phyloP scores from a whole-genome alignment of 345 rosid species.

The Eucalyptus shirleyi region DNA sequence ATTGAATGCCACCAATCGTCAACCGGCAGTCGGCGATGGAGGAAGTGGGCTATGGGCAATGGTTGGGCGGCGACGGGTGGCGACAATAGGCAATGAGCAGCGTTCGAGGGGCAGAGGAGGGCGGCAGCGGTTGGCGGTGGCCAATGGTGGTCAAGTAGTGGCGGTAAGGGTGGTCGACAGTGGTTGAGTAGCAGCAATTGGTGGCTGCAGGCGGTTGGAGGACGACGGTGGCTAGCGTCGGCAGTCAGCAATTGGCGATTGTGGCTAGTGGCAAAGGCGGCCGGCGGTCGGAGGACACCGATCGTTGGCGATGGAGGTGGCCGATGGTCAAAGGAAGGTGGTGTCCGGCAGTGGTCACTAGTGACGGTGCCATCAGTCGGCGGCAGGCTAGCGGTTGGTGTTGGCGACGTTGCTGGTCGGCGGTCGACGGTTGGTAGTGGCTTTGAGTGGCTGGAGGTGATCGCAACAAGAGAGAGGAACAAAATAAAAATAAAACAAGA shows the following conservation, averaged over 20 bases:
- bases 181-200: no score
- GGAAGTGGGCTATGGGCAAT: no score
- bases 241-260: accelerated
- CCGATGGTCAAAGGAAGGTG: no score
- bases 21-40: no score
- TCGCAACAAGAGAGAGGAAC: accelerated
- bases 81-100: accelerated
- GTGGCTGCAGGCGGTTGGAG: accelerated
- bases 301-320: accelerated
- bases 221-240: accelerated
- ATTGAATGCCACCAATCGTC: accelerated
- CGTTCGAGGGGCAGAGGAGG: no score
- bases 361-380: accelerated
- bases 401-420: accelerated
- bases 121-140: accelerated
- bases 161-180: no score
- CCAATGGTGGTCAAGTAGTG: accelerated
- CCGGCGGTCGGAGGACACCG: accelerated
- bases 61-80: accelerated
- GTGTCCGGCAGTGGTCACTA: accelerated
- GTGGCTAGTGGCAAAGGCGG: accelerated
- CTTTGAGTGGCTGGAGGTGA: accelerated
- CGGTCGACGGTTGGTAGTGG: accelerated
- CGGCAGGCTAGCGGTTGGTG: accelerated
- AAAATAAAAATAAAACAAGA: no score